Evolutionary conservation across 495 filamentous ascomycete species (phyloP).

Genomic region (Letharia lupina): DNA sequence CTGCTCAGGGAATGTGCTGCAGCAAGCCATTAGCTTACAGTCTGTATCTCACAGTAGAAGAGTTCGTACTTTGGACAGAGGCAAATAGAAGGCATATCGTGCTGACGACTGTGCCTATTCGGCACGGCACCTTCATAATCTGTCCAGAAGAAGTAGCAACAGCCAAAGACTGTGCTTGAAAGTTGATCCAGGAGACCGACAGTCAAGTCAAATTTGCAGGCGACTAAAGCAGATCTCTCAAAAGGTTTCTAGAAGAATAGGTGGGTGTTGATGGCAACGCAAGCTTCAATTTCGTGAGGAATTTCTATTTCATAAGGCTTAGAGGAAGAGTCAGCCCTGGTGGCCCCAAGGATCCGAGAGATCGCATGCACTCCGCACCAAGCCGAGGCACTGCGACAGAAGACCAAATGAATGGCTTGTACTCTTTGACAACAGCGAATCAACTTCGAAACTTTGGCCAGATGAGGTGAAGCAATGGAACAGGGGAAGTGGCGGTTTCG

Average conservation of each 20-base stretch:
- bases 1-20: conserved; percentile 38
- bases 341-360: background rate
- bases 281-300: background rate
- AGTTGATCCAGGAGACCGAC: background rate
- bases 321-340: background rate
- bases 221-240: background rate
- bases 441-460: background rate
- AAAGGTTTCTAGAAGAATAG: background rate
- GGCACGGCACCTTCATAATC: conserved; percentile 24
- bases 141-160: background rate
- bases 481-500: background rate
- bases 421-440: background rate
- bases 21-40: conserved; percentile 15
- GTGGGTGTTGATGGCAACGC: background rate
- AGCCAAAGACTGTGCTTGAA: conserved; percentile 8
- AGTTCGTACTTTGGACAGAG: conserved; percentile 22
- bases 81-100: conserved; percentile 19
- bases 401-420: background rate
- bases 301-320: background rate
- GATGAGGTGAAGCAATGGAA: background rate
- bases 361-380: background rate
- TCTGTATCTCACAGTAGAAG: background rate
- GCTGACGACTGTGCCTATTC: conserved; percentile 18
- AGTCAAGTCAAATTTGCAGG: background rate
- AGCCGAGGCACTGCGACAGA: background rate